Percentiles rank a stretch among this genome's conserved stretches.
phyloP scores from a whole-genome alignment of 768 basidiomycete genomes.

The Boletus edulis region DNA sequence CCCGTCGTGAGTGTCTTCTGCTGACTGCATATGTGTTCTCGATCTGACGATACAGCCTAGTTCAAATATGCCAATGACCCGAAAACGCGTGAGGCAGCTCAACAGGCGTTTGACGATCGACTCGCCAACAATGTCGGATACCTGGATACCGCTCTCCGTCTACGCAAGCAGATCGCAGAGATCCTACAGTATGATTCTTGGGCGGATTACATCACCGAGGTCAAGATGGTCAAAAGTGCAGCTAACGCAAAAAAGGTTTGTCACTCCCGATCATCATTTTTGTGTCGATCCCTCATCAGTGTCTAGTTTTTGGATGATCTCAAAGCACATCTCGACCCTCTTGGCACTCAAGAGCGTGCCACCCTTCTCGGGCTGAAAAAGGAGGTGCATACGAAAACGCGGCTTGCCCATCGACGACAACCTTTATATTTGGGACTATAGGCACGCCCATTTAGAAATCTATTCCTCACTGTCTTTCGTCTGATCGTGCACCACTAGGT shows the following conservation, averaged over 20 bases:
- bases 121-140: conserved; percentile 68
- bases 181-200: conserved; percentile 75
- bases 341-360: conserved; percentile 65
- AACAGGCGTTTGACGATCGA: conserved; percentile 67
- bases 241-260: conserved; percentile 56
- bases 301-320: conserved; percentile 76
- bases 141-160: conserved; percentile 61
- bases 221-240: conserved; percentile 80
- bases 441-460: conserved; percentile 34
- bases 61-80: conserved; percentile 79
- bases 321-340: conserved; percentile 66
- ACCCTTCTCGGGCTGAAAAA: conserved; percentile 72
- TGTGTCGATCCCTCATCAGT: not conserved
- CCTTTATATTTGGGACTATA: conserved; percentile 85
- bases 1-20: conserved; percentile 52
- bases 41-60: conserved; percentile 33
- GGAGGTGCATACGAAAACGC: conserved; percentile 60
- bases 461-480: not conserved
- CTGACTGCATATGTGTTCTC: not conserved
- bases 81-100: conserved; percentile 62
- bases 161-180: conserved; percentile 67
- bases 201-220: conserved; percentile 83
- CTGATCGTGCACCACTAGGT: conserved; percentile 18
- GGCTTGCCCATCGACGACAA: conserved; percentile 64
- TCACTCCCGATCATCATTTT: not conserved